Conservation (phyloP, 2,329 filamentous ascomycete genomes). For the Arthrobotrys megalospora region DNA sequence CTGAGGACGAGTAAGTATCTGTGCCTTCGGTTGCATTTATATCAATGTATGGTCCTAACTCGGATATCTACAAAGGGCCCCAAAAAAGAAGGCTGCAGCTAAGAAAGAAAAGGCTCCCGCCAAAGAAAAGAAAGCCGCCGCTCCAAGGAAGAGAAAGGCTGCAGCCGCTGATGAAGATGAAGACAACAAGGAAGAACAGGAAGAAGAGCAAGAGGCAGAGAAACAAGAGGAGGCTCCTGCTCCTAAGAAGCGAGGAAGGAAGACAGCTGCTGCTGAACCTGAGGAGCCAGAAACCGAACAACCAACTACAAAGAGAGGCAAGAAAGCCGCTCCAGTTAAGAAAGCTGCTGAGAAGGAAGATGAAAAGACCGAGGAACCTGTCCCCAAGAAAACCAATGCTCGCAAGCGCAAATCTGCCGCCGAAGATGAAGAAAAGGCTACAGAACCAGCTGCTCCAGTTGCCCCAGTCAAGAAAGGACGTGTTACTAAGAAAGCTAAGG, state of each 20-base stretch:
- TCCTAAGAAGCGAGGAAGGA: conserved; percentile 45
- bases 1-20: conserved; percentile 52
- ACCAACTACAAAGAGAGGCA: conserved; percentile 29
- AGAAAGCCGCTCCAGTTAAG: conserved; percentile 18
- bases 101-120: conserved; percentile 42
- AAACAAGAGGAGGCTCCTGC: conserved; percentile 14
- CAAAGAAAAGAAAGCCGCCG: conserved; percentile 33
- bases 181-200: conserved; percentile 30
- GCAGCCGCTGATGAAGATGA: conserved; percentile 26
- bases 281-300: conserved; percentile 27
- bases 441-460: conserved; percentile 31
- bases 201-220: conserved; percentile 16
- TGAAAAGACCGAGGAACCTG: conserved; percentile 29
- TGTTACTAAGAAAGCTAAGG: conserved; percentile 48
- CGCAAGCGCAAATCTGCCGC: conserved; percentile 46
- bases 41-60: not conserved
- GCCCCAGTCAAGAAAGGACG: conserved; percentile 37
- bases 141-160: conserved; percentile 27
- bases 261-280: conserved; percentile 26
- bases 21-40: not conserved
- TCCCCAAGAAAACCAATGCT: conserved; percentile 33
- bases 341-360: conserved; percentile 17
- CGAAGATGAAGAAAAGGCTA: conserved; percentile 30
- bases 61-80: conserved; percentile 18
- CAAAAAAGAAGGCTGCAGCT: conserved; percentile 48